Base-by-base conservation (phyloP, 768 basidiomycete genomes). In the Tricholoma sp. region DNA sequence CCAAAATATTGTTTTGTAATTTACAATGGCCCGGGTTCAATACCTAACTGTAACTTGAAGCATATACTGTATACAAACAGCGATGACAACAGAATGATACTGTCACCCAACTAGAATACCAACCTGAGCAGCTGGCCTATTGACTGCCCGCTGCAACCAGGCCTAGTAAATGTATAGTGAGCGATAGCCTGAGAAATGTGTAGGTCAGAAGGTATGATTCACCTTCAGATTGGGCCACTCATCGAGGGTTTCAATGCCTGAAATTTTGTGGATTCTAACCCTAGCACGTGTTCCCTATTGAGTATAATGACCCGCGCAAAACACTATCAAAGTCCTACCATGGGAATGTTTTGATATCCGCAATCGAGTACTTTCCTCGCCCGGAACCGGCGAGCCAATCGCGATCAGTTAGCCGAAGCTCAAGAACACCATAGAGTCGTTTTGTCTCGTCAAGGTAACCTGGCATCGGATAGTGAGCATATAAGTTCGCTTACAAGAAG, bases 341-440 rank as follows among this genome's bases (percentile, higher is more conserved):
- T 5, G 87, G 77, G 45, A 80, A 68, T 3, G 77, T 76, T 59
- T 91, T 92, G 58, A 89, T 73, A 65, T 91, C 90, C 2, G 89
- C 92, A 50, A 94, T 71, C 37, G 78, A 83, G 66, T 81, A 82
- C 62, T 82, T 85, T 19, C 88, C 90, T 57, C 76, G 75, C 1
- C 83, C 87, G 3, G 85, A 72, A 18, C 94, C 93, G n/a, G 81
- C 91, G 12, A 96, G 82, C 67, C 79, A 95, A 39, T 94, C 90
- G 9, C 89, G 81, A 46, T 77, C 81, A 39, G 77, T 69, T 12
- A 95, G 79, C 12, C 89, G 83, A 50, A 83, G 81, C 63, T 95
- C 84, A 51, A 95, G 80, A 2, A 95, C 94, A 22, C 81, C 74
- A 66, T 88, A 94, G 21, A 95, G 78, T 31, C 94, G 83, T 62